phyloP scores from a whole-genome alignment of 805 yeast genomes.

The Myxozyma geophila region DNA sequence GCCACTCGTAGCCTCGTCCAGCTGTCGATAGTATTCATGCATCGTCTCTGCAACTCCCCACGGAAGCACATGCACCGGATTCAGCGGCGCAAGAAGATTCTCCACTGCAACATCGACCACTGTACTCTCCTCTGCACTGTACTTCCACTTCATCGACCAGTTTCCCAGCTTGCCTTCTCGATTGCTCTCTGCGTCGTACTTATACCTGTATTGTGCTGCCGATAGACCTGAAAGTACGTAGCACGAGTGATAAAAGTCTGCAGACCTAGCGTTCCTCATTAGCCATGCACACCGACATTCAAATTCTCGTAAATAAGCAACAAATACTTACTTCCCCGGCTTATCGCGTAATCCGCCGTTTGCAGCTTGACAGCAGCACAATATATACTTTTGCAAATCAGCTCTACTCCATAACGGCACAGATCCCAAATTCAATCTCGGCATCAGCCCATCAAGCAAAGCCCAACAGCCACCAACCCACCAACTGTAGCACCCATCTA shows the following conservation, averaged over 20 bases:
- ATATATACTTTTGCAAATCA: slow-evolving; percentile 61
- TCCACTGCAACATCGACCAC: slow-evolving; percentile 15
- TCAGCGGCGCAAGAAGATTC: slow-evolving; percentile 46
- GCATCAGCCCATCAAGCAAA: slow-evolving; percentile 60
- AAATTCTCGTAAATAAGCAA: background rate
- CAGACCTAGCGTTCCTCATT: slow-evolving; percentile 36
- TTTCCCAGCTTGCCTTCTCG: slow-evolving; percentile 36
- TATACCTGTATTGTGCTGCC: slow-evolving; percentile 55
- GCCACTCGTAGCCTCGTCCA: too few species aligned
- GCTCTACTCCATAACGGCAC: slow-evolving; percentile 54
- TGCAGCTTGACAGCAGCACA: slow-evolving; percentile 73
- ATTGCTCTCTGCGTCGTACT: slow-evolving; percentile 31
- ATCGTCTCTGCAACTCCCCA: slow-evolving; percentile 48
- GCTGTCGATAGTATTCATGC: slow-evolving; percentile 31
- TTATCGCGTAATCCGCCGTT: slow-evolving; percentile 85
- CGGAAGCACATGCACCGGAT: slow-evolving; percentile 68
- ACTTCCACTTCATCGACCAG: slow-evolving; percentile 45
- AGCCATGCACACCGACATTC: background rate
- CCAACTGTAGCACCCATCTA: slow-evolving; percentile 93
- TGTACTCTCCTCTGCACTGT: slow-evolving; percentile 35
- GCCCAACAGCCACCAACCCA: slow-evolving; percentile 89
- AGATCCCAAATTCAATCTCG: slow-evolving; percentile 39
- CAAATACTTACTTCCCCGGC: slow-evolving; percentile 60
- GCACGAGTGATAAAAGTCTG: slow-evolving; percentile 91
- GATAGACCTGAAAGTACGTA: slow-evolving; percentile 80